Conservation (phyloP, 1,139 yeast genomes). For the Zygosaccharomyces sapae region DNA sequence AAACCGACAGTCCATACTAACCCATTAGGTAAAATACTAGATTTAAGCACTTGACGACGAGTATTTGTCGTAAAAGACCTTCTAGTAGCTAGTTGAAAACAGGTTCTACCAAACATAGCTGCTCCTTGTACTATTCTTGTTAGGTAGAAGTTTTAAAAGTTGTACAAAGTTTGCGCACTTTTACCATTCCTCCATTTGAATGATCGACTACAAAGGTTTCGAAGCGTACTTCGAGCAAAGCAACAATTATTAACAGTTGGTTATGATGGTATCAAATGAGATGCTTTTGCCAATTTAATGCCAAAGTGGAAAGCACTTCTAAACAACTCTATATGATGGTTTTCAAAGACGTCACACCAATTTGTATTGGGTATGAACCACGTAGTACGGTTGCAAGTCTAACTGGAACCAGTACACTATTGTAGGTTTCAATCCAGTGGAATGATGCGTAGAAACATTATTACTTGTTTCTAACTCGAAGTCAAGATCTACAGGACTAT, state of each 20-base stretch:
- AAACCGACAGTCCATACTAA: conserved; percentile 33
- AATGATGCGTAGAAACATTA: too few species aligned
- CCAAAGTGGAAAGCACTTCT: too few species aligned
- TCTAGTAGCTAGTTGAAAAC: conserved; percentile 13
- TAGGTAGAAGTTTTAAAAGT: not conserved
- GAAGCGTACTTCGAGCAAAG: not conserved
- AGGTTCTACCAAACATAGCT: conserved; percentile 15
- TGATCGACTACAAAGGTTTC: not conserved
- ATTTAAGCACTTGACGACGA: conserved; percentile 20
- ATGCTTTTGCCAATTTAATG: too few species aligned
- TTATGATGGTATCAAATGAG: too few species aligned
- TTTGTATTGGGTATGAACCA: too few species aligned
- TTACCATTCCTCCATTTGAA: not conserved
- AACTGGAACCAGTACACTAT: too few species aligned
- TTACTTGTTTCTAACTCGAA: too few species aligned
- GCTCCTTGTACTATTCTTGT: not conserved
- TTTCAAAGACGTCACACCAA: too few species aligned
- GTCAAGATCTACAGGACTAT: too few species aligned
- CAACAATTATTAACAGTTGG: not conserved
- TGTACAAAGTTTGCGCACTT: conserved; percentile 1
- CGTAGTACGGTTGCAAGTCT: too few species aligned
- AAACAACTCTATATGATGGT: too few species aligned
- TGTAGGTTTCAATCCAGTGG: too few species aligned
- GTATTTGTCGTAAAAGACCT: conserved; percentile 15
- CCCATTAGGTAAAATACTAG: conserved; percentile 26